Percentiles rank a stretch among this genome's conserved stretches.
Conservation (phyloP, 495 filamentous ascomycete species). For the Aspergillus asperescens region DNA sequence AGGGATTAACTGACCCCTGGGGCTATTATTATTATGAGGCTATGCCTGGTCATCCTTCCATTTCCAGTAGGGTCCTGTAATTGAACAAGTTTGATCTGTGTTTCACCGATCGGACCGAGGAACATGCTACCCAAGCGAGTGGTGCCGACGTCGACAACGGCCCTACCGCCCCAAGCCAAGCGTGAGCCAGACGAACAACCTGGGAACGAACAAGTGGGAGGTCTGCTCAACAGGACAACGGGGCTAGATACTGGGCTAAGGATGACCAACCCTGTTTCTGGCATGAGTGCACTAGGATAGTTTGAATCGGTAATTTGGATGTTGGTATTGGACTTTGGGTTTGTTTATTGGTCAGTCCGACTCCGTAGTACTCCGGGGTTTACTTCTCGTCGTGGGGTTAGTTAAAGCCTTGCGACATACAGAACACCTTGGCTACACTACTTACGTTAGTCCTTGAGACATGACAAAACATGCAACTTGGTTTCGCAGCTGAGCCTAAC, state of each 20-base stretch:
- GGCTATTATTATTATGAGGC: too few species aligned
- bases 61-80: not conserved
- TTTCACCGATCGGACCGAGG: not conserved
- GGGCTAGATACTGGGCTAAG: too few species aligned
- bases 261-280: too few species aligned
- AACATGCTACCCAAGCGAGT: not conserved
- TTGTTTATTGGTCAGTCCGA: not conserved
- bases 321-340: not conserved
- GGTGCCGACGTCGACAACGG: not conserved
- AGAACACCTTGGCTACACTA: not conserved
- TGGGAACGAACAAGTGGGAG: not conserved
- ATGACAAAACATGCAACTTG: not conserved
- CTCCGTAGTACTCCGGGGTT: too few species aligned
- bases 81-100: too few species aligned
- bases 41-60: not conserved
- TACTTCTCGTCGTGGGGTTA: not conserved
- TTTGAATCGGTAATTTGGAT: too few species aligned
- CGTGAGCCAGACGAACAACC: not conserved
- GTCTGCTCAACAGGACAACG: too few species aligned
- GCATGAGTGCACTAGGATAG: too few species aligned
- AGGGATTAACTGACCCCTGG: constrained; percentile 37
- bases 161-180: not conserved
- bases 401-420: too few species aligned
- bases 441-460: not conserved
- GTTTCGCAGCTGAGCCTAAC: too few species aligned